A percentile compares a stretch with the other conserved stretches of the same genome.
These are phyloP conservation scores for Eutrema heterophyllum DNA, from an alignment of 345 rosid genomes.

Conservation along the genomic window DNA sequence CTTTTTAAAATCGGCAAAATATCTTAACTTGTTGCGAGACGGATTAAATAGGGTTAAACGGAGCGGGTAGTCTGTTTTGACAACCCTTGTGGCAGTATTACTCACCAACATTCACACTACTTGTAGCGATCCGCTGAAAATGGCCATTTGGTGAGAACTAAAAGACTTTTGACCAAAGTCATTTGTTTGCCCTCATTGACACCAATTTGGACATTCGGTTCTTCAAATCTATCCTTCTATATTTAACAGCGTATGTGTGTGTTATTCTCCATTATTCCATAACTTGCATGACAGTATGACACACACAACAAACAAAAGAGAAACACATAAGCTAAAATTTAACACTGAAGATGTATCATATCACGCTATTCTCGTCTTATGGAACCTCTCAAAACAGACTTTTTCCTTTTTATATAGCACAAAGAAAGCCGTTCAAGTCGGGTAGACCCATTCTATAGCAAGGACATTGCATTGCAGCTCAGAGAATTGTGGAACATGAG, in stretches of 20 bases:
- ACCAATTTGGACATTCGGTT: neutral
- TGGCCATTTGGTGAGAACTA: too few species aligned
- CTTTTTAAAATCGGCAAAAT: too few species aligned
- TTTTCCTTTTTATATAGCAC: neutral
- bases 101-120: too few species aligned
- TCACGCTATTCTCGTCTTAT: neutral
- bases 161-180: neutral
- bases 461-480: constrained; percentile 23
- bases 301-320: neutral
- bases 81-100: too few species aligned
- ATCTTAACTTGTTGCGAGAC: too few species aligned
- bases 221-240: neutral
- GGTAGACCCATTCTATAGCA: neutral
- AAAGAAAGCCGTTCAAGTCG: neutral
- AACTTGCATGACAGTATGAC: neutral
- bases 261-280: neutral
- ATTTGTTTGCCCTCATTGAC: neutral
- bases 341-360: neutral
- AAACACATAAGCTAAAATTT: neutral
- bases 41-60: too few species aligned
- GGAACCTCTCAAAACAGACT: neutral
- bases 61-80: too few species aligned
- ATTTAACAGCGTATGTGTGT: neutral
- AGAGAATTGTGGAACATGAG: constrained; percentile 81
- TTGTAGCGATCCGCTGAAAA: too few species aligned